A percentile compares a stretch with the other conserved stretches of the same genome.
Evolutionary conservation across 2,329 filamentous ascomycete genomes (phyloP).

Genomic region (Aspergillus floridensis): DNA sequence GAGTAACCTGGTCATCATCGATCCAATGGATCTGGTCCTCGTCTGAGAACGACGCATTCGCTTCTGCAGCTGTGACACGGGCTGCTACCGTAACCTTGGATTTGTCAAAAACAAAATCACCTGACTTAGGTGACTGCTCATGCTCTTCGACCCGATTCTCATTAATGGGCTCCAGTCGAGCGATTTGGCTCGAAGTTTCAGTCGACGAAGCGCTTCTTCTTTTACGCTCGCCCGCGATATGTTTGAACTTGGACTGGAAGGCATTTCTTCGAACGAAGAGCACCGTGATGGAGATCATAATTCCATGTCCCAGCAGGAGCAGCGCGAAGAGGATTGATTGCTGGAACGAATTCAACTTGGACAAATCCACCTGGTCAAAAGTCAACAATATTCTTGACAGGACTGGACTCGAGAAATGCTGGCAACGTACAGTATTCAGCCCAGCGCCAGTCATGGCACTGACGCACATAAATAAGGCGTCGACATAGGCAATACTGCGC

Average conservation of each 20-base stretch:
- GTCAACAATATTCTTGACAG: constrained; percentile 2
- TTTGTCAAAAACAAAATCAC: neutral
- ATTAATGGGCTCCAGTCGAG: neutral
- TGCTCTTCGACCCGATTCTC: neutral
- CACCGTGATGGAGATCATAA: constrained; percentile 66
- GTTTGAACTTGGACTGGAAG: constrained; percentile 61
- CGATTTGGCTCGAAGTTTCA: neutral
- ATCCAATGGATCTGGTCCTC: constrained; percentile 25
- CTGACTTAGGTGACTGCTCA: neutral
- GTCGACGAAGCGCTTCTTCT: constrained; percentile 9
- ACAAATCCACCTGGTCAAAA: constrained; percentile 46
- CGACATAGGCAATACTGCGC: constrained; percentile 57
- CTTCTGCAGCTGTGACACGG: constrained; percentile 2
- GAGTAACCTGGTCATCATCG: constrained; percentile 32
- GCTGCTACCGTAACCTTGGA: constrained; percentile 6
- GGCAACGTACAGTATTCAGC: constrained; percentile 56
- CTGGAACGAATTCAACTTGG: constrained; percentile 64
- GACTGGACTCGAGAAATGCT: constrained; percentile 25
- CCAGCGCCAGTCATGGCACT: constrained; percentile 68
- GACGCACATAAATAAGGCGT: constrained; percentile 65
- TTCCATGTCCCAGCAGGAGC: constrained; percentile 64
- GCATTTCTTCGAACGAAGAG: constrained; percentile 59
- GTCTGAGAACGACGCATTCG: neutral
- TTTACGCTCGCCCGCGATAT: constrained; percentile 45
- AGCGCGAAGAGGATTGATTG: constrained; percentile 64